These are phyloP conservation scores for Austroboletus festivus DNA, from an alignment of 768 basidiomycete genomes.

Conservation along the genomic window DNA sequence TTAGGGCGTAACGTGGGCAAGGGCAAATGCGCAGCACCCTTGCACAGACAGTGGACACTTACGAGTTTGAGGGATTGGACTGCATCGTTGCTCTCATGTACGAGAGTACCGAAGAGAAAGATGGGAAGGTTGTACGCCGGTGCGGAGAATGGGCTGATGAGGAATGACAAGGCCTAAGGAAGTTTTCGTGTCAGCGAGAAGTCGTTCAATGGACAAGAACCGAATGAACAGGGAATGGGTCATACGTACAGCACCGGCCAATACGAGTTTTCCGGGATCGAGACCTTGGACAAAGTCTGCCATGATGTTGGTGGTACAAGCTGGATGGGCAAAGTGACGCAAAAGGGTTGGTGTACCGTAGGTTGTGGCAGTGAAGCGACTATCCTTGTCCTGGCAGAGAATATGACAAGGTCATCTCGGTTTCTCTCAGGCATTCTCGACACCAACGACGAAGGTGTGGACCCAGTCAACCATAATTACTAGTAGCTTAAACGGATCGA, in stretches of 20 bases:
- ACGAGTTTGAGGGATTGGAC: constrained; percentile 64
- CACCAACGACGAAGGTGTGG: no score
- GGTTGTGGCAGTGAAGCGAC: no score
- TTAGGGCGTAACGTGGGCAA: no score
- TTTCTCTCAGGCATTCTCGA: no score
- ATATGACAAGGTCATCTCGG: no score
- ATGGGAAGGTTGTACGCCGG: constrained; percentile 81
- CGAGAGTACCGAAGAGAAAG: constrained; percentile 74
- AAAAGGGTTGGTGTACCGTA: background rate
- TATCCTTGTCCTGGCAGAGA: no score
- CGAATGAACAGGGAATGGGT: no score
- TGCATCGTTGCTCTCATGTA: constrained; percentile 65
- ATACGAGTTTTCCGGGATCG: constrained; percentile 67
- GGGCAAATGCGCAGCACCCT: no score
- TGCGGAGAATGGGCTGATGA: constrained; percentile 49
- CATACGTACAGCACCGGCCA: constrained; percentile 67
- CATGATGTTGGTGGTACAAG: constrained; percentile 31
- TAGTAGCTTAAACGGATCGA: no score
- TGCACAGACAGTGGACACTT: background rate
- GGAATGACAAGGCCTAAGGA: constrained; percentile 58
- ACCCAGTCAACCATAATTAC: no score
- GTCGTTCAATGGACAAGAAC: no score
- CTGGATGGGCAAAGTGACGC: background rate
- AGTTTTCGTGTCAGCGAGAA: no score
- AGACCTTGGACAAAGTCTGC: constrained; percentile 68